Evolutionary conservation across 1,139 yeast species (phyloP), one percentile per base, ranked within the genome.

Genomic region (Geotrichum citri-aurantii): DNA sequence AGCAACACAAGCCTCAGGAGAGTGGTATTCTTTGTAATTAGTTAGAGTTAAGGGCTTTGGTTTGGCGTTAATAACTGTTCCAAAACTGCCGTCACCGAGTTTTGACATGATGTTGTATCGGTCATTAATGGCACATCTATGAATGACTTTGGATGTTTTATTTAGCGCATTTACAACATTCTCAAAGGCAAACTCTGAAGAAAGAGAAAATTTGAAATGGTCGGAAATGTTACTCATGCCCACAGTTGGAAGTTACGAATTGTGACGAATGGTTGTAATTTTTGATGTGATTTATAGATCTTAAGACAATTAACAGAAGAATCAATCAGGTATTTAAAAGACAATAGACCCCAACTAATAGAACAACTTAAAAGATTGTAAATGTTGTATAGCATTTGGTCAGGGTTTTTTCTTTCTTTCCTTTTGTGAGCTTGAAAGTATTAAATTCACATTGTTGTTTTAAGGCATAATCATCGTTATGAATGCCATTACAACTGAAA

Each of bases 51-150:
- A n/a, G 14, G 10, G 10, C 44, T 37, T 26, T 17, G 63, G 63
- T n/a, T 37, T 51, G 14, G 90, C 93, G 63, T 86, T 74, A 7
- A 80, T 75, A 0, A 88, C 95, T 1, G 81, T 75, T 0, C 96
- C 96, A 76, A 88, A 88, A 56, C 92, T 84, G 1, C 96, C 96
- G 61, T 79, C 81, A 0, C 96, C 96, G 60, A 88, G 73, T 55
- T 75, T 77, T 54, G 80, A 77, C 11, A 86, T 75, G 4, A 77
- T 65, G 59, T 77, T 79, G 68, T 84, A 88, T 57, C 81, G 75
- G 2, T 72, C 71, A 11, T 69, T 55, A 58, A 56, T 44, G 11
- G 49, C 21, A 65, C 63, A 52, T 66, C 65, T 37, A 62, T 62
- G 26, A 64, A 62, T 19, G 17, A 37, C 19, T 3, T 10, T n/a